Percentiles rank a stretch among this genome's conserved stretches.
These are phyloP conservation scores for Alternaria viburni DNA, from an alignment of 2,329 filamentous ascomycete genomes.

Conservation along the genomic window DNA sequence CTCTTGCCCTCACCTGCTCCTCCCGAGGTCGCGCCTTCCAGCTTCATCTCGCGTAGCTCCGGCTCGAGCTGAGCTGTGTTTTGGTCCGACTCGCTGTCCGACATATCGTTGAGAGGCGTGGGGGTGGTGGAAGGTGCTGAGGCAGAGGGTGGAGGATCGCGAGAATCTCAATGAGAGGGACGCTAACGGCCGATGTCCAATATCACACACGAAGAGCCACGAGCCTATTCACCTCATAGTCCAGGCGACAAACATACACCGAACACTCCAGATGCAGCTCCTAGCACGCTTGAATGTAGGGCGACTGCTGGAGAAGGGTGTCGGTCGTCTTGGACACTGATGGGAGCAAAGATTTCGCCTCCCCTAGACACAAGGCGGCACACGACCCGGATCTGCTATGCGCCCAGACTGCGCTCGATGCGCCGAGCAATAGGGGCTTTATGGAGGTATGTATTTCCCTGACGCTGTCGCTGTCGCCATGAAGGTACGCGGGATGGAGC, in stretches of 20 bases:
- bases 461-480: constrained; percentile 25
- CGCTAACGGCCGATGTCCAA: constrained; percentile 23
- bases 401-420: constrained; percentile 16
- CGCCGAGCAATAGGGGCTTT: constrained; percentile 10
- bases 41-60: constrained; percentile 54
- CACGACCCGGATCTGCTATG: constrained; percentile 15
- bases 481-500: constrained; percentile 16
- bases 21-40: constrained; percentile 45
- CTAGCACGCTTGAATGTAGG: neutral
- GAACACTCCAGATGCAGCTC: neutral
- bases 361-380: constrained; percentile 1
- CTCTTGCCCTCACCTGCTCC: constrained; percentile 24
- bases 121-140: constrained; percentile 20
- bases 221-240: constrained; percentile 31
- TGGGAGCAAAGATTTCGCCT: constrained; percentile 18
- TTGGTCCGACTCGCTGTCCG: constrained; percentile 43
- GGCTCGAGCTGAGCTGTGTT: constrained; percentile 50
- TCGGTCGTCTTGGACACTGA: constrained; percentile 4
- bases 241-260: constrained; percentile 17
- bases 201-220: constrained; percentile 31
- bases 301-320: neutral
- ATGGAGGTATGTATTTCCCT: constrained; percentile 1
- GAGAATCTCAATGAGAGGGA: constrained; percentile 17
- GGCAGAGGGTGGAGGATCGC: constrained; percentile 7
- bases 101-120: constrained; percentile 42